These are phyloP conservation scores for Chamaecyparis obtusa DNA, from an alignment of 75 land plant species.

Conservation along the genomic window DNA sequence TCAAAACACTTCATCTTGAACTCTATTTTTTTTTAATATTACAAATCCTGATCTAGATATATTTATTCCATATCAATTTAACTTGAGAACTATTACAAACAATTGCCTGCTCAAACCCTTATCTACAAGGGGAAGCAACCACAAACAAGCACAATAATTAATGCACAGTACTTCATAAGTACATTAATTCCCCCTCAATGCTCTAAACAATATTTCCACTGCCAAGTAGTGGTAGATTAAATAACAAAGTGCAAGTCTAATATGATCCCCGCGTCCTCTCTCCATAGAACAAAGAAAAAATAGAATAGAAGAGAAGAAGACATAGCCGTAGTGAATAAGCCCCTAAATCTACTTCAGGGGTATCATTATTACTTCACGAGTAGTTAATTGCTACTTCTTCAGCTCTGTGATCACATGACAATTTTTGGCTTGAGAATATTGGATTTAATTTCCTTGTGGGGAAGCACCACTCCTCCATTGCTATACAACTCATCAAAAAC, in stretches of 20 bases:
- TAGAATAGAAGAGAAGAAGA: background rate
- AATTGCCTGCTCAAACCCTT: background rate
- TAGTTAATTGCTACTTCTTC: background rate
- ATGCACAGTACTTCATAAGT: background rate
- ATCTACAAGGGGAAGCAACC: background rate
- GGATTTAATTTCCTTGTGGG: constrained; percentile 90
- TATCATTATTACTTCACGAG: background rate
- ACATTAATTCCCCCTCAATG: background rate
- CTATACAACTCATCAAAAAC: constrained; percentile 82
- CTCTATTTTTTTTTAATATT: background rate
- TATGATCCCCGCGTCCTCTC: background rate
- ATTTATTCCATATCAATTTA: background rate
- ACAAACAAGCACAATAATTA: background rate
- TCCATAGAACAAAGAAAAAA: background rate
- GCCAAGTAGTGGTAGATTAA: background rate
- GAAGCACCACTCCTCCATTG: constrained; percentile 88
- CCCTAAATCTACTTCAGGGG: background rate
- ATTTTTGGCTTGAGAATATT: constrained; percentile 88
- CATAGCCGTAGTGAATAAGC: background rate
- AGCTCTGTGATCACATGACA: constrained; percentile 55
- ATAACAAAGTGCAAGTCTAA: background rate
- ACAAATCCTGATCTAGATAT: background rate
- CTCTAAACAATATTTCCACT: background rate
- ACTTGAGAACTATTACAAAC: background rate
- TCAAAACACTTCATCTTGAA: no score